Evolutionary conservation across 2,329 filamentous ascomycete species (phyloP).

Genomic region (Pestalotiopsis sp.): DNA sequence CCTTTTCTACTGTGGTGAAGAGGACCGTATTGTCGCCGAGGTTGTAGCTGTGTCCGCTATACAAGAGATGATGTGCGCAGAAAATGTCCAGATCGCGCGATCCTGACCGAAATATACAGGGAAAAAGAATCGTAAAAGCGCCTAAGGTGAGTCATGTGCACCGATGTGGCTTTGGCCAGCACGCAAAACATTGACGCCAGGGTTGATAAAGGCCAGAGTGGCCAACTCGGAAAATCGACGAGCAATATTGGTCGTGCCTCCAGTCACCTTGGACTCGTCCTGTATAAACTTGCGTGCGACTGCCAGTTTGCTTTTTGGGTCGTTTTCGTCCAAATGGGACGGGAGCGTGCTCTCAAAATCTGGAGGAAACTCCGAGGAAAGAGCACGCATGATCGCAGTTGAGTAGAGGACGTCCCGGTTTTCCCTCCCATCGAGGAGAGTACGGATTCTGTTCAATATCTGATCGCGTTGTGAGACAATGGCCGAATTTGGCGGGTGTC

Average conservation of each 20-base stretch:
- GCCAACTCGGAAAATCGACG: conserved; percentile 72
- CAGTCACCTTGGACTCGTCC: conserved; percentile 62
- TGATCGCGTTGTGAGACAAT: conserved; percentile 64
- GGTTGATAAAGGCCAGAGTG: conserved; percentile 59
- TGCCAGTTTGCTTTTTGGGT: conserved; percentile 67
- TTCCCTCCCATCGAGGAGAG: conserved; percentile 77
- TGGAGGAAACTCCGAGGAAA: conserved; percentile 67
- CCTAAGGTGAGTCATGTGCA: background rate
- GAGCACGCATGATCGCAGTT: conserved; percentile 77
- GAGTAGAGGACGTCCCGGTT: conserved; percentile 92
- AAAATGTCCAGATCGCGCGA: background rate
- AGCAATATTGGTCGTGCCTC: conserved; percentile 76
- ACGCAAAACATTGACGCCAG: conserved; percentile 51
- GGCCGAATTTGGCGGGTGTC: conserved; percentile 41
- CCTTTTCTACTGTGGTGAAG: no score
- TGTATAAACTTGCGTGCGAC: conserved; percentile 73
- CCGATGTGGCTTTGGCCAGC: background rate
- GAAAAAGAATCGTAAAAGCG: no score
- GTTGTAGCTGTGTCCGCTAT: no score
- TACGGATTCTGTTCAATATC: conserved; percentile 66
- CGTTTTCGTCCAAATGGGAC: conserved; percentile 66
- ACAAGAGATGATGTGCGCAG: no score
- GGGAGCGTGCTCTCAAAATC: conserved; percentile 60
- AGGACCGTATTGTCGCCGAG: no score
- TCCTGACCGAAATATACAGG: background rate